phyloP scores from a whole-genome alignment of 495 filamentous ascomycete genomes.

The Hypoxylon fragiforme region DNA sequence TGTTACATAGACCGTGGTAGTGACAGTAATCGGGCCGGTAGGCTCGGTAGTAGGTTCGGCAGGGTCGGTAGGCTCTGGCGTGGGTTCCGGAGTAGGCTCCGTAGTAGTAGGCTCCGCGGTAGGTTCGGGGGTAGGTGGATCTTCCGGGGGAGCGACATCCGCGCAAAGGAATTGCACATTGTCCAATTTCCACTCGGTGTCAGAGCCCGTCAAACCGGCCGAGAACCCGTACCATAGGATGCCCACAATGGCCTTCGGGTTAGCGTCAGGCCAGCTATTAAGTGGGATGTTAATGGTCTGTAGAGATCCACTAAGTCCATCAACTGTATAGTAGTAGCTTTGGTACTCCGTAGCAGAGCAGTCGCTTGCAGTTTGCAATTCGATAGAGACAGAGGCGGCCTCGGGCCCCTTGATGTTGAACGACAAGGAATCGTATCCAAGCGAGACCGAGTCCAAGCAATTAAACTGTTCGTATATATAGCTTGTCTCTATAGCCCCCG shows the following conservation, averaged over 20 bases:
- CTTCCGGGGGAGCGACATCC: conserved; percentile 19
- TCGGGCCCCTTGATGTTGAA: conserved; percentile 60
- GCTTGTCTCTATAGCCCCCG: conserved; percentile 44
- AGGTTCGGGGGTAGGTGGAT: conserved; percentile 14
- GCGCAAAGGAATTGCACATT: conserved; percentile 56
- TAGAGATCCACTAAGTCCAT: conserved; percentile 52
- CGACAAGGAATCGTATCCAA: conserved; percentile 55
- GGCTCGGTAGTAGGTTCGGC: conserved; percentile 7
- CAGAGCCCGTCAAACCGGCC: conserved; percentile 38
- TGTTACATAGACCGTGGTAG: conserved; percentile 23
- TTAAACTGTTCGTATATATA: conserved; percentile 63
- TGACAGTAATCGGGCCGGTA: conserved; percentile 8
- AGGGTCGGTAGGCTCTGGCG: conserved; percentile 25
- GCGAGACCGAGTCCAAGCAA: conserved; percentile 50
- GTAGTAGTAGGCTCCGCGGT: conserved; percentile 20
- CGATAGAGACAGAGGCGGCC: conserved; percentile 52
- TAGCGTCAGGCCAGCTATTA: conserved; percentile 55
- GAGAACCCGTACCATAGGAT: conserved; percentile 58
- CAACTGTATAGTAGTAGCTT: conserved; percentile 50
- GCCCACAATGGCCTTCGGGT: conserved; percentile 53
- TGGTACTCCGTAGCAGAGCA: conserved; percentile 51
- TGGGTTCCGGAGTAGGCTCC: conserved; percentile 13
- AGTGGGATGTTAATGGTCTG: conserved; percentile 59
- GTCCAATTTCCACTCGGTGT: conserved; percentile 54
- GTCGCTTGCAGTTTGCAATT: conserved; percentile 55